These are phyloP conservation scores for Filobasidium wieringae DNA, from an alignment of 768 basidiomycete species.

Conservation along the genomic window DNA sequence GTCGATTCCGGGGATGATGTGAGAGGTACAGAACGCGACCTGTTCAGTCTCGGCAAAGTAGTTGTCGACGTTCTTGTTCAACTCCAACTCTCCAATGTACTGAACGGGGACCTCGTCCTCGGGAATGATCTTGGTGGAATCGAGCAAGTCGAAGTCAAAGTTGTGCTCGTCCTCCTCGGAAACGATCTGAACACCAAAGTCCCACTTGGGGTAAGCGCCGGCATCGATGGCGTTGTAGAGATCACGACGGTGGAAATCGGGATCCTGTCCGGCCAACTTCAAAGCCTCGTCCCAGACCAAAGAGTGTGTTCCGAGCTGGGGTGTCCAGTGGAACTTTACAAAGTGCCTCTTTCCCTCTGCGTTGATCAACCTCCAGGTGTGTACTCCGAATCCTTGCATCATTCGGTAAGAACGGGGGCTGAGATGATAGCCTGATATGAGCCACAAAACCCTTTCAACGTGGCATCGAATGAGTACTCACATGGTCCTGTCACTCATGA, in stretches of 20 bases:
- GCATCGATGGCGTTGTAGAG: slow-evolving; percentile 67
- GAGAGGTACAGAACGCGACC: slow-evolving; percentile 68
- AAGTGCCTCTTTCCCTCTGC: slow-evolving; percentile 56
- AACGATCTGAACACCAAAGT: slow-evolving; percentile 62
- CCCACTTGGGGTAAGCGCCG: slow-evolving; percentile 64
- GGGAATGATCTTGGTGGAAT: slow-evolving; percentile 77
- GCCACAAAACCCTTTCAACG: no score
- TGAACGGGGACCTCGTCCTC: slow-evolving; percentile 67
- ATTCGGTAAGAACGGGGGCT: slow-evolving; percentile 69
- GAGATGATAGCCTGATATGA: no score
- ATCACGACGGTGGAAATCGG: slow-evolving; percentile 82
- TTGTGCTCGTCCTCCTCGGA: slow-evolving; percentile 60
- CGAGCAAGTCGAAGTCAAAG: slow-evolving; percentile 77
- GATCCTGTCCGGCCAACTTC: slow-evolving; percentile 65
- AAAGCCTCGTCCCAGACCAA: slow-evolving; percentile 83
- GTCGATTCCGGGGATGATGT: slow-evolving; percentile 46
- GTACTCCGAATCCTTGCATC: slow-evolving; percentile 75
- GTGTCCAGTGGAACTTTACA: slow-evolving; percentile 83
- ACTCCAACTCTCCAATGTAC: slow-evolving; percentile 59
- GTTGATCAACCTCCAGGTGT: slow-evolving; percentile 69
- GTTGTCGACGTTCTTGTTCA: slow-evolving; percentile 41
- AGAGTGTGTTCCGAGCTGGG: slow-evolving; percentile 69
- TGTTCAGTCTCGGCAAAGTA: slow-evolving; percentile 83
- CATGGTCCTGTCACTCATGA: slow-evolving; percentile 74
- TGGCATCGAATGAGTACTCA: no score